Evolutionary conservation across 805 yeast genomes (phyloP).

Genomic region (Saccharomyces mikatae): DNA sequence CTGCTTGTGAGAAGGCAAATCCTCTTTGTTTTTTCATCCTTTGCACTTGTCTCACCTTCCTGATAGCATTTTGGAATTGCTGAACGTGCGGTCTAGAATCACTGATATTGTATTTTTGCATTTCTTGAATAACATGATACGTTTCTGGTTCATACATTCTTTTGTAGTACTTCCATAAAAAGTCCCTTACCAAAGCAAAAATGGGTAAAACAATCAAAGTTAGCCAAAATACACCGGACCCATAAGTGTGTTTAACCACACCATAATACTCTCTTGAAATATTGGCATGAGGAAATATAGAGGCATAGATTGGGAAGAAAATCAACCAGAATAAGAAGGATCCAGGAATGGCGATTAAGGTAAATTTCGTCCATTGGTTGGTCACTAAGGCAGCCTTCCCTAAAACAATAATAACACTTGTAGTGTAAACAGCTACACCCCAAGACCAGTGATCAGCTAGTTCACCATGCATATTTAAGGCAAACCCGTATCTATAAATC

Average conservation of each 20-base stretch:
- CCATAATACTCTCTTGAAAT: conserved; percentile 85
- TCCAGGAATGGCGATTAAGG: conserved; percentile 89
- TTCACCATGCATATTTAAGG: conserved; percentile 52
- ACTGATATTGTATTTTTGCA: conserved; percentile 88
- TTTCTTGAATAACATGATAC: conserved; percentile 92
- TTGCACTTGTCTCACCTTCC: conserved; percentile 96
- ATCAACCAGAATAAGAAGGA: conserved; percentile 77
- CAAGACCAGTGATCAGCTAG: conserved; percentile 87
- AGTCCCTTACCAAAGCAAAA: conserved; percentile 76
- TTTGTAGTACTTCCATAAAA: conserved; percentile 89
- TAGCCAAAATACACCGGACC: conserved; percentile 78
- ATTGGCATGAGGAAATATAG: conserved; percentile 71
- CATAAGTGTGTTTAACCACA: conserved; percentile 64
- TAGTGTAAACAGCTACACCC: conserved; percentile 85
- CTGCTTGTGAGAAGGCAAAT: conserved; percentile 94
- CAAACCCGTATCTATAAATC: conserved; percentile 62
- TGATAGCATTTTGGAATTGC: conserved; percentile 91
- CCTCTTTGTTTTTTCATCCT: conserved; percentile 98
- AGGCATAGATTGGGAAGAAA: conserved; percentile 80
- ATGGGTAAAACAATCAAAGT: conserved; percentile 65
- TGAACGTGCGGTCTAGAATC: conserved; percentile 95
- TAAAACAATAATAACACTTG: conserved; percentile 78
- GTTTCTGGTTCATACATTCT: conserved; percentile 87
- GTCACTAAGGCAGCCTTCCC: conserved; percentile 94
- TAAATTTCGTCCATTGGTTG: conserved; percentile 90